These are phyloP conservation scores for Penicillium maclennaniae DNA, from an alignment of 495 filamentous ascomycete genomes.

Conservation along the genomic window DNA sequence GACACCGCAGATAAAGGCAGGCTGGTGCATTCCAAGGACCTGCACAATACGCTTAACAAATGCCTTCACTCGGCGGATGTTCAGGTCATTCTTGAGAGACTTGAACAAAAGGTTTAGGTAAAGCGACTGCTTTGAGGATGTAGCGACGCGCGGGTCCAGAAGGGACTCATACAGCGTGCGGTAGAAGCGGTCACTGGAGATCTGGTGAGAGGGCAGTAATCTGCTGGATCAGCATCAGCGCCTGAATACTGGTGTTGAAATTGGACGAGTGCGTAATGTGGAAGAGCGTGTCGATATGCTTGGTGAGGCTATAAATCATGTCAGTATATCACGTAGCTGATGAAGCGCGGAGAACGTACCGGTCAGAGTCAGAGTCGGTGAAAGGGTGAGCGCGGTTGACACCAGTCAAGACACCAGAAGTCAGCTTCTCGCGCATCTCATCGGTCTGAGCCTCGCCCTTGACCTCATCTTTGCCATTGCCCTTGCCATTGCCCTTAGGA, in stretches of 20 bases:
- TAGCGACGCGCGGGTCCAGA: conserved; percentile 79
- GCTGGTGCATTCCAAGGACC: conserved; percentile 80
- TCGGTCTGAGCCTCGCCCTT: conserved; percentile 52
- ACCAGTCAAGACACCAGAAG: conserved; percentile 84
- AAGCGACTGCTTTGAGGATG: conserved; percentile 89
- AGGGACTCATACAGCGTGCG: conserved; percentile 92
- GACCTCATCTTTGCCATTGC: conserved; percentile 46
- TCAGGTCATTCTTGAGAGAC: conserved; percentile 79
- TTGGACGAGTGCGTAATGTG: conserved; percentile 94
- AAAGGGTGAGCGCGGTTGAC: conserved; percentile 96
- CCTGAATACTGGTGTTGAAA: conserved; percentile 97
- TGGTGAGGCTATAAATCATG: conserved; percentile 57
- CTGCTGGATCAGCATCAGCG: conserved; percentile 93
- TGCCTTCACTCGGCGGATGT: conserved; percentile 84
- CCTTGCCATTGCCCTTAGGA: conserved; percentile 28
- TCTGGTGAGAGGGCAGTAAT: conserved; percentile 71
- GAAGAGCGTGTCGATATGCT: conserved; percentile 90
- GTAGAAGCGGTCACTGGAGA: conserved; percentile 84
- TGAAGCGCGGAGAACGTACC: conserved; percentile 41
- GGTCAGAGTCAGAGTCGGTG: conserved; percentile 70
- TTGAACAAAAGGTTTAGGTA: conserved; percentile 91
- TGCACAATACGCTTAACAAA: conserved; percentile 92
- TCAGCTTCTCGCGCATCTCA: conserved; percentile 81
- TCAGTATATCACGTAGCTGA: conserved; percentile 14
- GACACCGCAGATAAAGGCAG: conserved; percentile 84